Conservation (phyloP, 345 rosid species). For the Cardamine chenopodiifolia region DNA sequence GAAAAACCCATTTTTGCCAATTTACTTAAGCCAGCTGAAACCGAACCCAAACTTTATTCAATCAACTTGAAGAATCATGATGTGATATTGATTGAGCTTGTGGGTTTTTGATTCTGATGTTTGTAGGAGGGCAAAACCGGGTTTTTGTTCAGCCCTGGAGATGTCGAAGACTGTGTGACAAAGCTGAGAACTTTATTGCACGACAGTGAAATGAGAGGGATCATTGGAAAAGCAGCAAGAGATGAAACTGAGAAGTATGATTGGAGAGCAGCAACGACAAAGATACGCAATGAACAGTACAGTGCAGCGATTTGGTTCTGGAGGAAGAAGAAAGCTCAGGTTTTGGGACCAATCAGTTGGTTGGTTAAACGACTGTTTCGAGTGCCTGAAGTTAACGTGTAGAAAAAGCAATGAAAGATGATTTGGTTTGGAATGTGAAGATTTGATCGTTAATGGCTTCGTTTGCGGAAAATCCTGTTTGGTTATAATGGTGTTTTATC, state of each 20-base stretch:
- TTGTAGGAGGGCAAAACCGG: constrained; percentile 78
- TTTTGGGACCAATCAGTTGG: constrained; percentile 81
- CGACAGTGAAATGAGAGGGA: constrained; percentile 62
- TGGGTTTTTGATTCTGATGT: constrained; percentile 6
- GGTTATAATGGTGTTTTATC: constrained; percentile 21
- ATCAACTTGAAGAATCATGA: not conserved
- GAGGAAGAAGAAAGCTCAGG: constrained; percentile 76
- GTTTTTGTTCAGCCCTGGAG: constrained; percentile 74
- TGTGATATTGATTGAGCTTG: constrained; percentile 17
- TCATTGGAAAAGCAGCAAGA: constrained; percentile 84
- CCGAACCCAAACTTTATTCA: not conserved
- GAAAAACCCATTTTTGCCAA: not conserved
- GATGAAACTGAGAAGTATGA: constrained; percentile 87
- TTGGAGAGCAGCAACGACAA: constrained; percentile 92
- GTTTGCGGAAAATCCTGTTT: not conserved
- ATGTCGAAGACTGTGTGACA: constrained; percentile 78
- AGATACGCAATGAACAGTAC: constrained; percentile 88
- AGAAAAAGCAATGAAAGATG: constrained; percentile 8
- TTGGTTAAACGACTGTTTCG: constrained; percentile 67
- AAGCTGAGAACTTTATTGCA: constrained; percentile 61
- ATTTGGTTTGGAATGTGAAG: constrained; percentile 22
- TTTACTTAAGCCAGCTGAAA: not conserved
- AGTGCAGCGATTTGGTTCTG: constrained; percentile 98
- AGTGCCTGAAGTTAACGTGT: constrained; percentile 52
- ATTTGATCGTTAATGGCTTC: not conserved